Evolutionary conservation across 2,329 filamentous ascomycete species (phyloP).

Genomic region (Scytalidium sp.): DNA sequence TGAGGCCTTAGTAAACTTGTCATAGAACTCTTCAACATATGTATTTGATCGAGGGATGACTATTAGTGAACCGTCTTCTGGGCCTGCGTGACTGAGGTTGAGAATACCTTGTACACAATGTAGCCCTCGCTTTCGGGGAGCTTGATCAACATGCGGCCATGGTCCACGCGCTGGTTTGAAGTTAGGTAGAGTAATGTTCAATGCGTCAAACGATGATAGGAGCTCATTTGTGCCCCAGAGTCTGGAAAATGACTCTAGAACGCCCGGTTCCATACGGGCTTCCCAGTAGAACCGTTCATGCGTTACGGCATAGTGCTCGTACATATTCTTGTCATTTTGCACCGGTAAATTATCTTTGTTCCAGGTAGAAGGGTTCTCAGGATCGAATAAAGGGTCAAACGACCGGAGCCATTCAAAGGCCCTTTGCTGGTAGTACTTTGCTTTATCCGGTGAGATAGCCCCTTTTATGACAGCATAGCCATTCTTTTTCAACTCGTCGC

Average conservation of each 20-base stretch:
- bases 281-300: constrained; percentile 38
- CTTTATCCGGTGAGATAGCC: constrained; percentile 36
- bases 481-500: constrained; percentile 19
- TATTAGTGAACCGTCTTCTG: constrained; percentile 29
- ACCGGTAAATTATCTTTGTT: constrained; percentile 32
- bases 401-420: constrained; percentile 18
- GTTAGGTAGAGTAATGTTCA: constrained; percentile 36
- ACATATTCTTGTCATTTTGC: constrained; percentile 35
- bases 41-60: constrained; percentile 26
- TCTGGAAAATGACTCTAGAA: constrained; percentile 34
- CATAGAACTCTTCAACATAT: constrained; percentile 25
- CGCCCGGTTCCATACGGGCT: constrained; percentile 33
- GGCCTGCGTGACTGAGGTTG: constrained; percentile 31
- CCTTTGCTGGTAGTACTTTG: constrained; percentile 23
- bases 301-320: constrained; percentile 32
- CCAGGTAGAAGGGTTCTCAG: constrained; percentile 31
- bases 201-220: constrained; percentile 42
- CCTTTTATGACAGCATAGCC: constrained; percentile 42
- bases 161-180: not conserved
- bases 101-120: constrained; percentile 43
- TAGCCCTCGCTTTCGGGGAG: constrained; percentile 33
- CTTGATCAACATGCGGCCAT: constrained; percentile 38
- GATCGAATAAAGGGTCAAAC: constrained; percentile 30
- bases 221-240: constrained; percentile 38
- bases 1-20: constrained; percentile 19